Evolutionary conservation across 2,329 filamentous ascomycete species (phyloP), one percentile per base, ranked within the genome.

Genomic region (Sporothrix sp.): DNA sequence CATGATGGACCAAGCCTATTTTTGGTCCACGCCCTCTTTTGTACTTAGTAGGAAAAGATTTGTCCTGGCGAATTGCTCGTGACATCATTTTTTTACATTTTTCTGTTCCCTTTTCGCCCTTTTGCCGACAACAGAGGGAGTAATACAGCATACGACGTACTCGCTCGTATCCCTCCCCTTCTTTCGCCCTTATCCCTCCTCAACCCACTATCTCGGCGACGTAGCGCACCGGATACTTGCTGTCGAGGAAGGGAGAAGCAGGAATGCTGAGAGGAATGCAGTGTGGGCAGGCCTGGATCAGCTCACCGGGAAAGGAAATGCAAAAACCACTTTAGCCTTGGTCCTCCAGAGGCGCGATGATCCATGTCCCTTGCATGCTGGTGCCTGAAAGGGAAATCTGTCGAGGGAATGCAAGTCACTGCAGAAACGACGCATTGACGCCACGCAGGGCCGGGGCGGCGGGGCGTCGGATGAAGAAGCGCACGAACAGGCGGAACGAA

Each of bases 291-390:
- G 28, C 37, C 18, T 32, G 16, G 20, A 23, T 8, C 42, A 23
- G 27, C 11, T 1, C 16, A 40, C 13, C 13, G 20, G 7, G 32
- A 25, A 40, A 40, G n/a, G 18, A 13, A 23, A 37, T 21, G 28
- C 23, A 33, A 20, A 48, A 40, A 35, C 37, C 46, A 40, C 36
- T 42, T 18, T 33, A 14, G 35, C 25, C n/a, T n/a, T n/a, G n/a
- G n/a, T n/a, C n/a, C n/a, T n/a, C n/a, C n/a, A n/a, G n/a, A n/a
- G n/a, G n/a, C n/a, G n/a, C n/a, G n/a, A n/a, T n/a, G 25, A 32
- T 39, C 48, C 48, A 37, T 50, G 33, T 50, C 25, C 30, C 48
- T 50, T 50, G 48, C 48, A 50, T 50, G 48, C 48, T 38, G 38
- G 48, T 38, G 40, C 39, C 48, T 37, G 7, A 45, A 44, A 50